Conservation (phyloP, 2,329 filamentous ascomycete genomes). For the Zelopaecilomyces penicillatus region DNA sequence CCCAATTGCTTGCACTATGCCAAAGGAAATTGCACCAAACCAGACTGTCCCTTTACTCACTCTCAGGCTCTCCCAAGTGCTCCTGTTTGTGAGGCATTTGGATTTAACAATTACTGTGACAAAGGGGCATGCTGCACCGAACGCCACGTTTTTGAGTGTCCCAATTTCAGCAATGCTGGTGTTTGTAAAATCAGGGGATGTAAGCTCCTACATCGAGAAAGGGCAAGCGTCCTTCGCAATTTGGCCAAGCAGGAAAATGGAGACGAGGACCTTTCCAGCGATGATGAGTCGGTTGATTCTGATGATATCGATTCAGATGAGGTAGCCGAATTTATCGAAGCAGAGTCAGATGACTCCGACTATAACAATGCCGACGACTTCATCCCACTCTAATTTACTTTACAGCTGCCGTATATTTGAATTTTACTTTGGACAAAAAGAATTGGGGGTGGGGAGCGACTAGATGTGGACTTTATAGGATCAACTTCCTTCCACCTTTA, state of each 20-base stretch:
- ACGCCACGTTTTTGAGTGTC: constrained; percentile 87
- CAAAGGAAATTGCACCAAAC: constrained; percentile 81
- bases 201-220: constrained; percentile 78
- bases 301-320: constrained; percentile 75
- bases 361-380: constrained; percentile 53
- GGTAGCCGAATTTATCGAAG: constrained; percentile 56
- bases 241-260: constrained; percentile 49
- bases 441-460: no score
- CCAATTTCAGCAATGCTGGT: constrained; percentile 88
- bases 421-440: no score
- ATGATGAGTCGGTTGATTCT: constrained; percentile 63
- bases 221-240: constrained; percentile 70
- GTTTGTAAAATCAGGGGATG: constrained; percentile 74
- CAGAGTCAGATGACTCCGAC: constrained; percentile 45
- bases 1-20: constrained; percentile 86
- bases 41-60: constrained; percentile 81
- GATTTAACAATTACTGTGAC: constrained; percentile 78
- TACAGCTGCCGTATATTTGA: no score
- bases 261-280: constrained; percentile 66
- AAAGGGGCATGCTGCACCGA: constrained; percentile 69
- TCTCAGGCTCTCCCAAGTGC: constrained; percentile 68
- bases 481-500: no score
- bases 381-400: constrained; percentile 32
- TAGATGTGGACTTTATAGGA: no score
- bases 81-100: constrained; percentile 77